These are phyloP conservation scores for Dalbergia cochinchinensis DNA, from an alignment of 306 rosid species.

Conservation along the genomic window DNA sequence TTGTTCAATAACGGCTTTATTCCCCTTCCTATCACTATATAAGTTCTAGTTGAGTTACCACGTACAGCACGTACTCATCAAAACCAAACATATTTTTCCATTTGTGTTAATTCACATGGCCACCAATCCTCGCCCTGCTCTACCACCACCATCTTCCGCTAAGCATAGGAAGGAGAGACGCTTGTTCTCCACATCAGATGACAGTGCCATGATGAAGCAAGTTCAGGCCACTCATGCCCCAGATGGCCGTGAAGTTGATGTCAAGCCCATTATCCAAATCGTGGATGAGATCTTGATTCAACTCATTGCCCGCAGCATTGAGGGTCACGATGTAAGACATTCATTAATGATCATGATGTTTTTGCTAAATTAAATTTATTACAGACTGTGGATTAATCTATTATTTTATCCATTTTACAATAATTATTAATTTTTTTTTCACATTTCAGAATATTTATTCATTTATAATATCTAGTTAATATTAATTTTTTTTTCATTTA, in stretches of 20 bases:
- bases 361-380: background rate
- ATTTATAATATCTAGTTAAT: no score
- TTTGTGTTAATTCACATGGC: conserved; percentile 49
- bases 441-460: no score
- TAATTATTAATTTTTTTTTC: no score
- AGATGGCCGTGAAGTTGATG: conserved; percentile 67
- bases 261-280: conserved; percentile 66
- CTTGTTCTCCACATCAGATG: conserved; percentile 67
- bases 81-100: conserved; percentile 2
- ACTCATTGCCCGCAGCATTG: conserved; percentile 55
- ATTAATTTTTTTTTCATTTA: no score
- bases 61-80: conserved; percentile 38
- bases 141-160: conserved; percentile 16
- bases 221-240: conserved; percentile 75
- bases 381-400: no score
- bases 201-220: conserved; percentile 74
- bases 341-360: background rate
- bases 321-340: conserved; percentile 52
- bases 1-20: conserved; percentile 65
- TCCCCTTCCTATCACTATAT: conserved; percentile 61
- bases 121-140: conserved; percentile 2
- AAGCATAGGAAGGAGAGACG: conserved; percentile 54
- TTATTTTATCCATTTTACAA: no score
- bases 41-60: conserved; percentile 30
- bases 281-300: conserved; percentile 64